Percentiles rank a stretch among this genome's conserved stretches.
These are phyloP conservation scores for Komagataella phaffii DNA, from an alignment of 805 yeast species.

Conservation along the genomic window DNA sequence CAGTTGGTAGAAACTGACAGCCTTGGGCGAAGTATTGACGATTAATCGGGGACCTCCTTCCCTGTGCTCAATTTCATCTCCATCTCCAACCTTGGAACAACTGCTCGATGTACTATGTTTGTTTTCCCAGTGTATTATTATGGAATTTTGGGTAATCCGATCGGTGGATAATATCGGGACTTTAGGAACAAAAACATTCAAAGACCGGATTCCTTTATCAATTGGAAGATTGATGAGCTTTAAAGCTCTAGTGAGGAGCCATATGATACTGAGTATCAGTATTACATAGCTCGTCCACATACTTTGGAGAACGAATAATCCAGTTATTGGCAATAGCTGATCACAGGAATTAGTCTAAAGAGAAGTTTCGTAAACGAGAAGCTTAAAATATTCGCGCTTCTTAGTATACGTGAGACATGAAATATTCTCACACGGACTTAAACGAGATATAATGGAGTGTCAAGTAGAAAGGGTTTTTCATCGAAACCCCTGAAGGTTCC, in stretches of 20 bases:
- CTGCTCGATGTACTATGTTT: neutral
- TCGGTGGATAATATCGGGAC: slow-evolving; percentile 43
- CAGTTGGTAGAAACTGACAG: slow-evolving; percentile 21
- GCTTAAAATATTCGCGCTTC: neutral
- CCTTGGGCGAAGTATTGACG: slow-evolving; percentile 8
- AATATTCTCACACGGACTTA: no score
- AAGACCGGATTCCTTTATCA: slow-evolving; percentile 27
- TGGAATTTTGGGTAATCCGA: slow-evolving; percentile 28
- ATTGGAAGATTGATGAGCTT: slow-evolving; percentile 24
- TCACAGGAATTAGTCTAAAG: neutral
- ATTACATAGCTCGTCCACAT: slow-evolving; percentile 2
- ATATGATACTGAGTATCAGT: slow-evolving; percentile 4
- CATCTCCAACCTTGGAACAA: neutral
- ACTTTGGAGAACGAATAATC: neutral
- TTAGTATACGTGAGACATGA: neutral
- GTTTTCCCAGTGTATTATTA: slow-evolving; percentile 42
- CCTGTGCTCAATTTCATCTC: neutral
- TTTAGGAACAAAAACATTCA: slow-evolving; percentile 41
- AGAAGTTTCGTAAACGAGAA: neutral
- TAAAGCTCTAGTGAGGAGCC: slow-evolving; percentile 17
- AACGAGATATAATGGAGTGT: neutral
- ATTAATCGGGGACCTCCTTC: slow-evolving; percentile 14
- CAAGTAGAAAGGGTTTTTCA: neutral
- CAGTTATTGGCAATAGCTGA: neutral
- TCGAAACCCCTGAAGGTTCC: no score